Percentiles rank a stretch among this genome's conserved stretches.
phyloP scores from a whole-genome alignment of 345 rosid species.

The Gossypium sturtianum region DNA sequence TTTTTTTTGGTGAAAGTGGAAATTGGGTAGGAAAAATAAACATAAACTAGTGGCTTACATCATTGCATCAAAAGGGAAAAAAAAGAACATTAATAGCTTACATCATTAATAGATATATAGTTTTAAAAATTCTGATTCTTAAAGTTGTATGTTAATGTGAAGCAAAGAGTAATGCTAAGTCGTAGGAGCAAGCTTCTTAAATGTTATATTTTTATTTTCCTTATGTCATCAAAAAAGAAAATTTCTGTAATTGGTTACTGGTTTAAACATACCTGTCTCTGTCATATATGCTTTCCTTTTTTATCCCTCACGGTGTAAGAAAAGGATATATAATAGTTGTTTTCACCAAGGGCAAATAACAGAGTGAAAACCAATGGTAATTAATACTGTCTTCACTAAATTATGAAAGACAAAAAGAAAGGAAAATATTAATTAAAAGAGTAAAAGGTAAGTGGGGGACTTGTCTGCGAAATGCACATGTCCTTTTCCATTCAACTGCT shows the following conservation, averaged over 20 bases:
- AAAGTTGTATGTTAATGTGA: background rate
- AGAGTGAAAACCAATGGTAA: background rate
- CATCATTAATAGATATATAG: too few species aligned
- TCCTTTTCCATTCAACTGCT: background rate
- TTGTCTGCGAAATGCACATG: conserved; percentile 7
- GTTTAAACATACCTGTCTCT: background rate
- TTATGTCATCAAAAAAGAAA: background rate
- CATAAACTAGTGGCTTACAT: too few species aligned
- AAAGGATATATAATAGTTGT: background rate
- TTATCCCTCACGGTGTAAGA: background rate
- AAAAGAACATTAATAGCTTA: too few species aligned
- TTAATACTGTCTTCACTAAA: background rate
- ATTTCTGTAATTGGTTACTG: background rate
- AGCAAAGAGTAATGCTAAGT: background rate
- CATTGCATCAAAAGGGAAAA: too few species aligned
- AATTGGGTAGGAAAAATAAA: too few species aligned
- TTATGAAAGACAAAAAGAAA: background rate
- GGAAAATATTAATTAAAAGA: background rate
- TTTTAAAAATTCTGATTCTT: too few species aligned
- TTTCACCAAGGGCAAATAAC: background rate
- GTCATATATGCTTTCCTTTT: background rate
- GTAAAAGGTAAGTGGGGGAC: background rate
- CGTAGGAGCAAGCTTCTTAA: background rate
- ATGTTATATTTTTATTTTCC: background rate
- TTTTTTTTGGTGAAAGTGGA: too few species aligned